A percentile compares a stretch with the other conserved stretches of the same genome.
Conservation (phyloP, 352 stramenopile genomes). For the Phytophthora brassicae region DNA sequence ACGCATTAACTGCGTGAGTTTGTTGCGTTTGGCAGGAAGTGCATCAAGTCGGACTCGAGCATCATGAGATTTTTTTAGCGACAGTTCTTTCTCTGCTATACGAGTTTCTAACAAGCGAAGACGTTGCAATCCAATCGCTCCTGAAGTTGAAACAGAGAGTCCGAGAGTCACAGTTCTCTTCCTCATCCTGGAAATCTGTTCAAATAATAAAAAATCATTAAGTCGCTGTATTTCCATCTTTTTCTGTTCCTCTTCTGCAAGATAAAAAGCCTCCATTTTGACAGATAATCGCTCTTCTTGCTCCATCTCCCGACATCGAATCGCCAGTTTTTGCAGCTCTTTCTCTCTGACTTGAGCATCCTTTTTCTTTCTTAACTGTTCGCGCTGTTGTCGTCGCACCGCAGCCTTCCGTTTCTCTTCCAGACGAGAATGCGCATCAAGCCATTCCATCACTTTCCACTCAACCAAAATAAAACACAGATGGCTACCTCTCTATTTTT, state of each 20-base stretch:
- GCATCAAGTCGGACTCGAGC: slow-evolving; percentile 49
- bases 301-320: slow-evolving; percentile 53
- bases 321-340: slow-evolving; percentile 30
- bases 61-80: slow-evolving; percentile 21
- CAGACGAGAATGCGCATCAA: slow-evolving; percentile 47
- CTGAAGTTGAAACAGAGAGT: slow-evolving; percentile 37
- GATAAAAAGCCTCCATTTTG: slow-evolving; percentile 37
- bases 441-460: slow-evolving; percentile 39
- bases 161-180: slow-evolving; percentile 35
- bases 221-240: slow-evolving; percentile 35
- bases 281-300: slow-evolving; percentile 53
- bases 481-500: neutral
- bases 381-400: slow-evolving; percentile 50
- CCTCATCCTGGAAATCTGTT: slow-evolving; percentile 24
- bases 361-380: slow-evolving; percentile 32
- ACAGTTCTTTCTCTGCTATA: slow-evolving; percentile 37
- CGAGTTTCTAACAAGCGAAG: slow-evolving; percentile 36
- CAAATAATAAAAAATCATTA: slow-evolving; percentile 41
- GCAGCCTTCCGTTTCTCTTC: slow-evolving; percentile 51
- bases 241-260: slow-evolving; percentile 23
- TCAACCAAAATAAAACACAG: neutral
- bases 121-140: slow-evolving; percentile 28
- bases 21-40: slow-evolving; percentile 36
- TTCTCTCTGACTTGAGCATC: slow-evolving; percentile 33
- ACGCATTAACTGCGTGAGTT: slow-evolving; percentile 34